Evolutionary conservation across 192 early-diverging fungal species (phyloP).

Genomic region (Coemansia sp.): DNA sequence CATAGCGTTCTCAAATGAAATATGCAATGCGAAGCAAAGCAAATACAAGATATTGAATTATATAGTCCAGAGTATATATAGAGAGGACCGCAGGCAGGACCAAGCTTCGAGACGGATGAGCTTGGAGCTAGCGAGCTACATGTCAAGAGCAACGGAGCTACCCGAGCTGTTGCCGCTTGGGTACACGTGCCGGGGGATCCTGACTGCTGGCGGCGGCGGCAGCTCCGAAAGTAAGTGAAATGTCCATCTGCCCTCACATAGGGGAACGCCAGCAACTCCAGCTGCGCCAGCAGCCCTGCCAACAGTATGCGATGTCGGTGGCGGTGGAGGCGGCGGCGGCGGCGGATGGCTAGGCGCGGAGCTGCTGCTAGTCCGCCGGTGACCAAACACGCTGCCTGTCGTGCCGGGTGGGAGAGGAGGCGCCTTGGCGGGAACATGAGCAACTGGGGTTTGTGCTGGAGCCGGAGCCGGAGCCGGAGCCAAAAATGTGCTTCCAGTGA

Average conservation of each 20-base stretch:
- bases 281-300: neutral
- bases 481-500: conserved; percentile 6
- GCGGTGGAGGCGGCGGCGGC: conserved; percentile 24
- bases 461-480: conserved; percentile 8
- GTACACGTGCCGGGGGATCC: conserved; percentile 23
- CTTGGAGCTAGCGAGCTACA: neutral
- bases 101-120: too few relatives aligned
- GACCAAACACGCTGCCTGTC: neutral
- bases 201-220: conserved; percentile 18
- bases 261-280: conserved; percentile 10
- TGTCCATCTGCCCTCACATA: conserved; percentile 47
- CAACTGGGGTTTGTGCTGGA: too few relatives aligned
- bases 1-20: too few relatives aligned
- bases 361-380: conserved; percentile 20
- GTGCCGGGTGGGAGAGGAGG: conserved; percentile 18
- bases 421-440: conserved; percentile 7
- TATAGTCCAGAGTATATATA: too few relatives aligned
- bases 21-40: too few relatives aligned
- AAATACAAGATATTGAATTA: too few relatives aligned
- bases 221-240: conserved; percentile 35
- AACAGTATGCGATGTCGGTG: conserved; percentile 1
- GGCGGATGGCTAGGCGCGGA: conserved; percentile 23
- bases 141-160: conserved; percentile 21
- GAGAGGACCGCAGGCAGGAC: too few relatives aligned
- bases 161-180: conserved; percentile 40